Evolutionary conservation across 139 green algal species (phyloP).

Genomic region (Tetradesmus obliquus): DNA sequence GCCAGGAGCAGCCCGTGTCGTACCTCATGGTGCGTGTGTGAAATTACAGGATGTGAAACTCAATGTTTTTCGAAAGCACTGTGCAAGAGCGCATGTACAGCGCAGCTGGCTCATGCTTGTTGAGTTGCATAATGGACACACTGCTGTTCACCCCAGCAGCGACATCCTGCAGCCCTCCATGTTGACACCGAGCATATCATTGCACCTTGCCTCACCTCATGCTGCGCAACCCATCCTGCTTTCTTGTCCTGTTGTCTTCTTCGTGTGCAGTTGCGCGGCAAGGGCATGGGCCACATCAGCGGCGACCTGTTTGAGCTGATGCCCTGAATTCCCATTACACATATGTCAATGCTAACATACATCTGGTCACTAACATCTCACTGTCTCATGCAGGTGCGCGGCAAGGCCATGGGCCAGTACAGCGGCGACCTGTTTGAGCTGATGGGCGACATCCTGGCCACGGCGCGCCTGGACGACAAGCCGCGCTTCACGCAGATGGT

Average conservation of each 20-base stretch:
- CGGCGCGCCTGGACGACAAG: conserved; percentile 88
- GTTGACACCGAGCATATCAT: too few species aligned
- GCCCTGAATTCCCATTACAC: not conserved
- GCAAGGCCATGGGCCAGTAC: conserved; percentile 95
- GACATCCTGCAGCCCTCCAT: too few species aligned
- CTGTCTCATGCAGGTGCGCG: conserved; percentile 61
- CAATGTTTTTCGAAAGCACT: not conserved
- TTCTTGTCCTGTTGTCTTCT: too few species aligned
- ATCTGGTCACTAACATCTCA: too few species aligned
- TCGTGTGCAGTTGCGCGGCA: conserved; percentile 75
- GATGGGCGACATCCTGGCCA: conserved; percentile 86
- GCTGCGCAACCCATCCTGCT: too few species aligned
- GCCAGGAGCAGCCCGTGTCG: conserved; percentile 71
- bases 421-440: conserved; percentile 90
- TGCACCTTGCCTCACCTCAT: too few species aligned
- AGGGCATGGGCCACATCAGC: conserved; percentile 90
- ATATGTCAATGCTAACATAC: too few species aligned
- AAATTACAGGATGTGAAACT: not conserved
- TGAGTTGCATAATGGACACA: too few species aligned
- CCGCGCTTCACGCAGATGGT: conserved; percentile 98
- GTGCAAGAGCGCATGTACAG: not conserved
- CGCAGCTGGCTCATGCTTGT: not conserved
- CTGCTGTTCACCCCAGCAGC: too few species aligned
- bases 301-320: conserved; percentile 89
- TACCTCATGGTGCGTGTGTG: conserved; percentile 80